Evolutionary conservation across 2,329 filamentous ascomycete species (phyloP).

Genomic region (Diaporthe citriasiana): DNA sequence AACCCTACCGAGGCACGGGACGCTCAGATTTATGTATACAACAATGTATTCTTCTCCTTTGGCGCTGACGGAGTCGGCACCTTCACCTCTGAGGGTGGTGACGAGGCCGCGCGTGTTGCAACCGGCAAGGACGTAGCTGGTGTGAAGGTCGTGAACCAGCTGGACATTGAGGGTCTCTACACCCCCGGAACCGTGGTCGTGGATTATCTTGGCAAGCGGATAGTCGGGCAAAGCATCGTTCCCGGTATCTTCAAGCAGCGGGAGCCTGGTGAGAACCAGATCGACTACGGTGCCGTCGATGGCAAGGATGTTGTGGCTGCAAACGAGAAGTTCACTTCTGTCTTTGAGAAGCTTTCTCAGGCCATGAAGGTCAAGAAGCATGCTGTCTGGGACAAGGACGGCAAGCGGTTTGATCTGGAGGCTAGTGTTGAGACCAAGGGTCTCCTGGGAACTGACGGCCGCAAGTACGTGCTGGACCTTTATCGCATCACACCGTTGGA

Average conservation of each 20-base stretch:
- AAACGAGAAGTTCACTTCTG: conserved; percentile 85
- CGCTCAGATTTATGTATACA: conserved; percentile 99
- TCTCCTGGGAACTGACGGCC: conserved; percentile 93
- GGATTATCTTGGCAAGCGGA: conserved; percentile 96
- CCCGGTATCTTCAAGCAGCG: conserved; percentile 99
- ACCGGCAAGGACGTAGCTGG: conserved; percentile 97
- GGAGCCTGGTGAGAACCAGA: conserved; percentile 97
- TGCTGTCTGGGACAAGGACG: conserved; percentile 97
- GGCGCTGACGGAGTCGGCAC: conserved; percentile 97
- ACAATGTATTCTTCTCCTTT: conserved; percentile 99
- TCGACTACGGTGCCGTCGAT: conserved; percentile 98
- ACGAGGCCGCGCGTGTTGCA: conserved; percentile 94
- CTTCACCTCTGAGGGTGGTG: conserved; percentile 95
- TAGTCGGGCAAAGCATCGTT: conserved; percentile 98
- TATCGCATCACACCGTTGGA: conserved; percentile 96
- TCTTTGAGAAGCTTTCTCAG: conserved; percentile 93
- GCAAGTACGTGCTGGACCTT: conserved; percentile 97
- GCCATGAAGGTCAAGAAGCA: conserved; percentile 94
- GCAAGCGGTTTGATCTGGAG: conserved; percentile 89
- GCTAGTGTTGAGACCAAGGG: conserved; percentile 98
- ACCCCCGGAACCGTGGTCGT: conserved; percentile 97
- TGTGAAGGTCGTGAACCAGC: conserved; percentile 94
- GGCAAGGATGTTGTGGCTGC: conserved; percentile 95
- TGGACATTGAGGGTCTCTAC: conserved; percentile 94
- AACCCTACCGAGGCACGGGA: conserved; percentile 95